Evolutionary conservation across 129 eudicot species (phyloP).

Genomic region (Saposhnikovia divaricata): DNA sequence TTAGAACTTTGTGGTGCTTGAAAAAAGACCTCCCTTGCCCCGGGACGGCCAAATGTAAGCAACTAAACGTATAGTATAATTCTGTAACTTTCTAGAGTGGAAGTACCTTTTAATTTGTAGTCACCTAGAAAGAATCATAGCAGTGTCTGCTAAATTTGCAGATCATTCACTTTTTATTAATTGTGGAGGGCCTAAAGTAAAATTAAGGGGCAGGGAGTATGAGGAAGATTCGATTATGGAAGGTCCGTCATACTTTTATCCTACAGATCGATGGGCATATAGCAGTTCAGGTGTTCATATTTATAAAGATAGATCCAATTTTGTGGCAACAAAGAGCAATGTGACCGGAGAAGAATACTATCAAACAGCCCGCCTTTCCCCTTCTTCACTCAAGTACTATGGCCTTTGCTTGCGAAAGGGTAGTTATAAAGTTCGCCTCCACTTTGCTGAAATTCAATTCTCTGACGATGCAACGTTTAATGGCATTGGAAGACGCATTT

Average conservation of each 20-base stretch:
- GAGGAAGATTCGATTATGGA: conserved; percentile 28
- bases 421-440: conserved; percentile 68
- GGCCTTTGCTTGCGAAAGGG: conserved; percentile 67
- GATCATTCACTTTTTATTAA: conserved; percentile 57
- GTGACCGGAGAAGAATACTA: conserved; percentile 36
- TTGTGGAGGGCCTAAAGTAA: conserved; percentile 53
- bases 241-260: conserved; percentile 44
- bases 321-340: conserved; percentile 12
- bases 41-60: conserved; percentile 39
- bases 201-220: conserved; percentile 42
- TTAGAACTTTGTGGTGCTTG: conserved; percentile 66
- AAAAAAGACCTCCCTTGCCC: conserved; percentile 53
- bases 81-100: neutral
- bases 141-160: conserved; percentile 18
- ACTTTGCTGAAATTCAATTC: conserved; percentile 76
- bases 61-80: neutral
- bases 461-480: conserved; percentile 35
- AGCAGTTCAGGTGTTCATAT: conserved; percentile 55
- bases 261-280: conserved; percentile 59
- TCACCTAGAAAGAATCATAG: conserved; percentile 6
- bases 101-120: neutral
- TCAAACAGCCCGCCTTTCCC: conserved; percentile 55
- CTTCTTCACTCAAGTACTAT: conserved; percentile 61
- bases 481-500: conserved; percentile 63
- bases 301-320: conserved; percentile 25